Percentiles rank a stretch among this genome's conserved stretches.
Evolutionary conservation across 2,329 filamentous ascomycete genomes (phyloP).

Genomic region (Aspergillus eucalypticola): DNA sequence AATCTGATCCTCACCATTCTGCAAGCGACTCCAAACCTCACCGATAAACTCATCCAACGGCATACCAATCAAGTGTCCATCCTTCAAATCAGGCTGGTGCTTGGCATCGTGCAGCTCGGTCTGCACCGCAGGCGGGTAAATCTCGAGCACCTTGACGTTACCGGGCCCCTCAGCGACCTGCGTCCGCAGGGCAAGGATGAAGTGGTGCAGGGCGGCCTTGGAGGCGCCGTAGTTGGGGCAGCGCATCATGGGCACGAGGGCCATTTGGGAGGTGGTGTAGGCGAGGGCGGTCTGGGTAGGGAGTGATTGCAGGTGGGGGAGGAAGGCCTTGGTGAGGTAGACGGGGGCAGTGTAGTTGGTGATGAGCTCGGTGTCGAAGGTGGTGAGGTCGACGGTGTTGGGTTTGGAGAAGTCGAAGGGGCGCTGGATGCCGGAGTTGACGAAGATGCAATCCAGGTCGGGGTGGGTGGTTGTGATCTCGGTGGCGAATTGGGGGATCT

Average conservation of each 20-base stretch:
- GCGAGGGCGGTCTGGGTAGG: constrained; percentile 44
- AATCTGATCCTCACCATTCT: constrained; percentile 54
- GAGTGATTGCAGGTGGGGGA: constrained; percentile 52
- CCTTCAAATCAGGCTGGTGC: constrained; percentile 56
- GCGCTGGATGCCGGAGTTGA: constrained; percentile 57
- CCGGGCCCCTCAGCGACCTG: constrained; percentile 46
- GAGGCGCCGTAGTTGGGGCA: constrained; percentile 57
- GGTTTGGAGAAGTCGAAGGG: constrained; percentile 53
- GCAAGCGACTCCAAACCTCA: constrained; percentile 50
- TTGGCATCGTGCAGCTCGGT: constrained; percentile 58
- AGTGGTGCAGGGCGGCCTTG: constrained; percentile 58
- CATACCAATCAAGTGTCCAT: constrained; percentile 55
- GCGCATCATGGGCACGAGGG: constrained; percentile 50
- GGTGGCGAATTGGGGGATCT: constrained; percentile 22
- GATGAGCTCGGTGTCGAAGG: constrained; percentile 49
- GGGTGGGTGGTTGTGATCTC: constrained; percentile 46
- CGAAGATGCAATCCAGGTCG: constrained; percentile 54
- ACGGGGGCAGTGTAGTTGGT: constrained; percentile 55
- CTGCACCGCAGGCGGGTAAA: constrained; percentile 58
- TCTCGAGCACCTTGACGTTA: constrained; percentile 56
- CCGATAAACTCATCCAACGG: constrained; percentile 55
- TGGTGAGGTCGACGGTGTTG: constrained; percentile 47
- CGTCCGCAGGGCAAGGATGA: constrained; percentile 53
- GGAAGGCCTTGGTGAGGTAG: constrained; percentile 52
- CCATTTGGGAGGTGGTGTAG: constrained; percentile 55